These are phyloP conservation scores for Ophiostoma populinum DNA, from an alignment of 2,329 filamentous ascomycete species.

Conservation along the genomic window DNA sequence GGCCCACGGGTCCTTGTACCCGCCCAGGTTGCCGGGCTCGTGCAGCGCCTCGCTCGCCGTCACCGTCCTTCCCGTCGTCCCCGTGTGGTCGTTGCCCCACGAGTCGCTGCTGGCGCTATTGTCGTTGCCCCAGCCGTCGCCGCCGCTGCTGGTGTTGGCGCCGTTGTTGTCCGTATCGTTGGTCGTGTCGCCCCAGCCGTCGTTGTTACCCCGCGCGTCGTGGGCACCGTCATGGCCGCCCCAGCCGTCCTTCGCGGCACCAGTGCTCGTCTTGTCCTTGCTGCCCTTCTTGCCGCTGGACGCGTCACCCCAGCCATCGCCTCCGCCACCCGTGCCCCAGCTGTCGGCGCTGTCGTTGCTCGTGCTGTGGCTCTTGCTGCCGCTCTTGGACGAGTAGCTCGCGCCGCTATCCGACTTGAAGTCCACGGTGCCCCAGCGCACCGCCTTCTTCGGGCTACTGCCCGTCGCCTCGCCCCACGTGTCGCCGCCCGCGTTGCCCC, in stretches of 20 bases:
- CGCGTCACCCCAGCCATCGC: neutral
- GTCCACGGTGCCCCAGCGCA: neutral
- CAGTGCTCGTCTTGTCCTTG: neutral
- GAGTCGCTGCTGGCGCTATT: neutral
- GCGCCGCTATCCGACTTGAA: neutral
- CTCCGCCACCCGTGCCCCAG: neutral
- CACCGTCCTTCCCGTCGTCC: neutral
- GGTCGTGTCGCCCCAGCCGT: neutral
- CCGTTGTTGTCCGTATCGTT: neutral
- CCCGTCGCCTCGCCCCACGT: neutral
- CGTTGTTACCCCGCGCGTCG: no score
- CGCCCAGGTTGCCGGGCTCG: neutral
- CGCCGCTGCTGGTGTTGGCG: neutral
- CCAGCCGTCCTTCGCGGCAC: neutral
- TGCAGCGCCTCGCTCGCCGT: neutral
- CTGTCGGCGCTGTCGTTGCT: neutral
- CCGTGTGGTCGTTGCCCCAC: neutral
- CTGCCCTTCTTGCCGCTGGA: neutral
- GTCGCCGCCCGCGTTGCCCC: neutral
- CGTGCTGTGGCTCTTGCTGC: neutral
- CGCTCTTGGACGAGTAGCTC: neutral
- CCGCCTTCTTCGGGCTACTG: neutral
- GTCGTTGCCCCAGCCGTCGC: neutral
- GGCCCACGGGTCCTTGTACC: constrained; percentile 6
- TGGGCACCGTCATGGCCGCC: neutral